Evolutionary conservation across 2,329 filamentous ascomycete genomes (phyloP).

Genomic region (Penicillium sp.): DNA sequence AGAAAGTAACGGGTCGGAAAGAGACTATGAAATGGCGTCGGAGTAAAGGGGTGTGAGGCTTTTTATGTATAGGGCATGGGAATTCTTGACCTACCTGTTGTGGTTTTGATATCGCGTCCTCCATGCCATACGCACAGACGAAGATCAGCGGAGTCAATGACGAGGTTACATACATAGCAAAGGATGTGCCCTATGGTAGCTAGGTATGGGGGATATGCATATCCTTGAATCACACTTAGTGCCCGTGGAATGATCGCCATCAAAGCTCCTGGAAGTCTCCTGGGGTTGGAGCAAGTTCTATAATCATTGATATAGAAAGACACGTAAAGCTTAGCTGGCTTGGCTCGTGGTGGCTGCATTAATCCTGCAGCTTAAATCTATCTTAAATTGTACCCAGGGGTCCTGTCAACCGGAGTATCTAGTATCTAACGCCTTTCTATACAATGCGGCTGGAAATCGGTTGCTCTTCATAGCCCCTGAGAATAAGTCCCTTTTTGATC

Average conservation of each 20-base stretch:
- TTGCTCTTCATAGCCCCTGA: not conserved
- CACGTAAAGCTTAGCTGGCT: not conserved
- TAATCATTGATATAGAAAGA: not conserved
- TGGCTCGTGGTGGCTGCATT: not conserved
- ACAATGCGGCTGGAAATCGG: not conserved
- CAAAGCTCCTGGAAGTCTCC: slow-evolving; percentile 1
- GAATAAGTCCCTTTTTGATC: not conserved
- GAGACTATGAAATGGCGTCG: slow-evolving; percentile 4
- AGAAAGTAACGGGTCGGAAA: slow-evolving; percentile 14
- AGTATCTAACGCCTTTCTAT: not conserved
- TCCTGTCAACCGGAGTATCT: not conserved
- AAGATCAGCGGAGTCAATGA: slow-evolving; percentile 16
- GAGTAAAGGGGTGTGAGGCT: slow-evolving; percentile 7
- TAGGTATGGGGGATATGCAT: slow-evolving; percentile 6
- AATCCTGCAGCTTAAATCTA: not conserved
- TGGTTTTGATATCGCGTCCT: slow-evolving; percentile 7
- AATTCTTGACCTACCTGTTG: slow-evolving; percentile 12
- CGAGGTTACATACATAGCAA: slow-evolving; percentile 13
- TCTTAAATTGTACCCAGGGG: not conserved
- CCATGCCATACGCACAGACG: slow-evolving; percentile 15
- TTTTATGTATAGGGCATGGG: slow-evolving; percentile 13
- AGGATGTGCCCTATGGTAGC: slow-evolving; percentile 3
- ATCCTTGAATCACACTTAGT: not conserved
- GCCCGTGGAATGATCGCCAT: slow-evolving; percentile 19
- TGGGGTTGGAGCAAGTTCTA: not conserved